A percentile compares a stretch with the other conserved stretches of the same genome.
Conservation (phyloP, 192 early-diverging fungal genomes). For the Gorgonomyces haynaldii region DNA sequence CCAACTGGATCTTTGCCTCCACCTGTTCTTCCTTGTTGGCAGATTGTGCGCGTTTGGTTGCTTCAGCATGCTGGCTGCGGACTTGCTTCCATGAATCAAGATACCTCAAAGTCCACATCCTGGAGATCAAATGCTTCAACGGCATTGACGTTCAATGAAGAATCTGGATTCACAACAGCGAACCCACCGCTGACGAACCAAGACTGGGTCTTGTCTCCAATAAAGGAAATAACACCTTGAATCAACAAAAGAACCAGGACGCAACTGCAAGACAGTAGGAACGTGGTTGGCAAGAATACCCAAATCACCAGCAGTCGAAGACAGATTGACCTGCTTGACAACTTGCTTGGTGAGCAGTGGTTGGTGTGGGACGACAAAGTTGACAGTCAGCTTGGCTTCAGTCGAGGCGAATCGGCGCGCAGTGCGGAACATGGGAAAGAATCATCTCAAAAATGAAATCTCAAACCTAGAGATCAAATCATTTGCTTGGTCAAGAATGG, state of each 20-base stretch:
- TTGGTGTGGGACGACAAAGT: conserved; percentile 86
- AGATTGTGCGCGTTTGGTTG: conserved; percentile 35
- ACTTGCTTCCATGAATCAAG: background rate
- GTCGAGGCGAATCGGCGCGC: conserved; percentile 71
- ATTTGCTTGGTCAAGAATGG: no score
- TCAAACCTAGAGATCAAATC: no score
- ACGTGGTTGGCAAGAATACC: conserved; percentile 98
- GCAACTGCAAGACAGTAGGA: conserved; percentile 90
- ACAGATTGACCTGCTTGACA: conserved; percentile 60
- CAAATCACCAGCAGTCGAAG: conserved; percentile 86
- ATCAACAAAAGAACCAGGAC: no score
- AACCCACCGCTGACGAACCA: conserved; percentile 96
- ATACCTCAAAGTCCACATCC: conserved; percentile 71
- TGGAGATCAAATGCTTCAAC: conserved; percentile 85
- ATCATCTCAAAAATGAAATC: no score
- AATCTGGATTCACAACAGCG: conserved; percentile 93
- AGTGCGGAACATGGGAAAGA: no score
- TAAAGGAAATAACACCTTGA: conserved; percentile 72
- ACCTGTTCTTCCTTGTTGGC: conserved; percentile 66
- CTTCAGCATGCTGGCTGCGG: background rate
- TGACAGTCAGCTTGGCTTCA: conserved; percentile 73
- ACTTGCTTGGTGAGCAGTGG: conserved; percentile 15
- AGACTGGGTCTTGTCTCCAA: conserved; percentile 65
- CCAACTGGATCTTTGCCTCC: conserved; percentile 73
- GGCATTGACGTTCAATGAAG: conserved; percentile 92